Evolutionary conservation across 2,329 filamentous ascomycete genomes (phyloP), one percentile per base, ranked within the genome.

Genomic region (Apiospora malaysiana): DNA sequence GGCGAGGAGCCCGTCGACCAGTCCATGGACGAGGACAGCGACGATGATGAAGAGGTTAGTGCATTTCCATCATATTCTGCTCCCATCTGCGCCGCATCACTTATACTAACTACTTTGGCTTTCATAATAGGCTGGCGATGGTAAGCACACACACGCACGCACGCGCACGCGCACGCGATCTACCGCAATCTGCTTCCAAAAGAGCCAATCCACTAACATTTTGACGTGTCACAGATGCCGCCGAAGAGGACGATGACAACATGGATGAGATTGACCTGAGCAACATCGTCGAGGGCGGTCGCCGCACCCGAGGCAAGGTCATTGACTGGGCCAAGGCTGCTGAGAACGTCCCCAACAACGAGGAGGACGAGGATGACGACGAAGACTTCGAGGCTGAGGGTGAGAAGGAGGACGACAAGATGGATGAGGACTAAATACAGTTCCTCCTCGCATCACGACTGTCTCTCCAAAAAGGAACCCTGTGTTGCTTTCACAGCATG

Each of bases 261-360:
- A 89, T 97, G 87, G 93, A 97, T 81, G 95, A 95, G 84, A 98
- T 99, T 81, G 94, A 97, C 80, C 86, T 89, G 71, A 89, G 89
- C 81, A 98, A 98, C 88, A 97, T 98, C 81, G 91, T 98, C 79
- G 81, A 85, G 71, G 88, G 87, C 74, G 92, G 92, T 74, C 90
- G 91, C 77, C 95, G 96, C 82, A 98, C 95, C 74, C 95, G 95
- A 79, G 95, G 95, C 80, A 93, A 94, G 83, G 88, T 91, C 79
- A 98, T 98, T 81, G 94, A 98, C 87, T 98, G 94, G 84, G 92
- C 93, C 78, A 94, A 97, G 86, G 95, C 95, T 25, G 94, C 94
- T 37, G 88, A 93, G 83, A 91, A 97, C 82, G 89, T 93, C 77
- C 90, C 89, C 66, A 89, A 87, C 74, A 89, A 90, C n/a, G 91